Base-by-base conservation (phyloP, 164 flowering plant species). In the Umbilicus rupestris region DNA sequence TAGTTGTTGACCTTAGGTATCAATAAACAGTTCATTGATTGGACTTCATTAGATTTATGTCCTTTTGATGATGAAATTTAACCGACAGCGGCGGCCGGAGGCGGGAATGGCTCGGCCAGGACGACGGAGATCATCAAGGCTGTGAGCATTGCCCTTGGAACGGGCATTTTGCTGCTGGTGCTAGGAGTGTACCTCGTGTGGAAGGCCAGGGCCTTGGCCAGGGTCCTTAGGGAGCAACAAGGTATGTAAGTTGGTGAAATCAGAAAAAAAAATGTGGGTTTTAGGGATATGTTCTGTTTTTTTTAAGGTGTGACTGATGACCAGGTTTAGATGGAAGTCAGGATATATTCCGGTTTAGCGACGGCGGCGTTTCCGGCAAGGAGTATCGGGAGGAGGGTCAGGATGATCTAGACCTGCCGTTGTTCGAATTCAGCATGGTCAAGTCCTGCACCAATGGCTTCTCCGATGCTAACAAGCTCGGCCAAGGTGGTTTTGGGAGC, bases 401-500 rank as follows among this genome's bases (percentile, higher is more conserved):
- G 19, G 19, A 63, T 30, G 85, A 84, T 15, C 63, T 79, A 15
- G 88, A 86, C 41, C 39, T 83, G 41, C 88, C 84, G 10, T 44
- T 82, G 67, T 78, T 76, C 57, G 84, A 86, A 68, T 68, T 81
- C 57, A 47, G 49, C 28, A 70, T 79, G 24, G 15, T 86, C 1
- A 69, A 62, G 12, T 11, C 28, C 8, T 85, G 87, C 1, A 81
- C 89, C 0, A 26, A 80, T 47, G 76, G 76, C 45, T 86, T 86
- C 64, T 80, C 83, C 19, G 77, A 73, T 33, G 72, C 63, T 24
- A 84, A 84, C 62, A 82, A 81, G 67, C 77, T 86, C 2, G 94
- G 94, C 42, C 75, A 83, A 74, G 94, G 94, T 22, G 94, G 94
- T 37, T 88, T 86, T 70, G 94, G 94, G 5, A 19, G 66, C 39